Base-by-base conservation (phyloP, 2,329 filamentous ascomycete genomes). In the Gyromitra esculenta region DNA sequence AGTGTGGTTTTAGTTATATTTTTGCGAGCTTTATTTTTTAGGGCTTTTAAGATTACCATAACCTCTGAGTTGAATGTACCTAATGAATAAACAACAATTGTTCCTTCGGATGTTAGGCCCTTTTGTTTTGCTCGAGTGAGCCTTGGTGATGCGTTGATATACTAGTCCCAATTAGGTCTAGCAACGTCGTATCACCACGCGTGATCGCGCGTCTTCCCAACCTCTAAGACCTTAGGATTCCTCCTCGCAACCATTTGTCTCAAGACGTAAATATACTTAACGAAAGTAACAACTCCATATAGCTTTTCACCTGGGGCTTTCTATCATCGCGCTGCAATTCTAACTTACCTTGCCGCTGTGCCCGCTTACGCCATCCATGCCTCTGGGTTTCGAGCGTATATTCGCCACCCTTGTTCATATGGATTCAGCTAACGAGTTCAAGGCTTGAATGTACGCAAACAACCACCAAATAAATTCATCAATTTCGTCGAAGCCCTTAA, bases 401-500 rank as follows among this genome's bases (percentile, higher is more conserved):
- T 69, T 50, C 52, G 48, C 18, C 41, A 41, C n/a, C 37, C 54
- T 39, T 13, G 9, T 62, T 11, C 5, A 8, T 31, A 21, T 11
- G 15, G 8, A 15, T 13, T 13, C 15, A 54, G 25, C 68, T 71
- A 56, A 72, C 41, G 21, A 48, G 25, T 15, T 9, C 15, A 35
- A 77, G 75, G 75, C 13, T 62, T 96, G 65, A 97, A 97, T 81
- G 90, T 90, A 80, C 91, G 88, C 81, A 88, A 87, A 59, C 89
- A 91, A 69, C 90, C 92, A 75, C 92, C 93, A 6, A 96, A 96
- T 81, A 86, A 89, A 25, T 88, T 89, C 76, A 92, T 97, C 80
- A 89, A 92, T 82, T 97, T 97, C 85, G 95, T 97, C 84, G 94
- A 94, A 81, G 90, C 93, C 0, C 85, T 94, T 0, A 86, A 89